phyloP scores from a whole-genome alignment of 768 basidiomycete species.

The Phylloporus sp. region DNA sequence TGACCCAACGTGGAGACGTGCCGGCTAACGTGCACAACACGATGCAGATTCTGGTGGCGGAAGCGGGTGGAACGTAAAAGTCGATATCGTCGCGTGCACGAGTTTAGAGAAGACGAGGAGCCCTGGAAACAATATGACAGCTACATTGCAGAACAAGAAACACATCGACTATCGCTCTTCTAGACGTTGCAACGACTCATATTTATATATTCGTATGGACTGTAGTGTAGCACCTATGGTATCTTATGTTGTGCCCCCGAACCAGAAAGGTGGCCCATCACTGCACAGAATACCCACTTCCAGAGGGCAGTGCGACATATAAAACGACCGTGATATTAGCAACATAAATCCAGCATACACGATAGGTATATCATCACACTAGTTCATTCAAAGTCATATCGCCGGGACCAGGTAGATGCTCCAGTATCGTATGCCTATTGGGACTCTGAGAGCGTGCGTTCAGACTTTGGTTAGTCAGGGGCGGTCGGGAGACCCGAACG shows the following conservation, averaged over 20 bases:
- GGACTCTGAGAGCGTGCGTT: conserved; percentile 23
- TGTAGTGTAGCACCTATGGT: no score
- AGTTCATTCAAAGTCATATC: conserved; percentile 53
- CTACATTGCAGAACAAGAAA: conserved; percentile 12
- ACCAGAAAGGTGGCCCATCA: neutral
- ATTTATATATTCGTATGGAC: no score
- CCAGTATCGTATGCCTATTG: conserved; percentile 22
- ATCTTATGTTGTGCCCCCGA: neutral
- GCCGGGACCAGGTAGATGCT: conserved; percentile 35
- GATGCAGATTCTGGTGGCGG: conserved; percentile 29
- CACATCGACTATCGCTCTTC: conserved; percentile 5
- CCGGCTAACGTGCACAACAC: neutral
- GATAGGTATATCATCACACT: conserved; percentile 19
- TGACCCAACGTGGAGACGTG: neutral
- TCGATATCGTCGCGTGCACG: conserved; percentile 22
- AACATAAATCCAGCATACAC: conserved; percentile 14
- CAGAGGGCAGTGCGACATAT: no score
- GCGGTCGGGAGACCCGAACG: conserved; percentile 41
- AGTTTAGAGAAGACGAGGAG: conserved; percentile 27
- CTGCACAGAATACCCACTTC: no score
- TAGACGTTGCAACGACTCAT: no score
- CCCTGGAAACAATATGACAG: conserved; percentile 28
- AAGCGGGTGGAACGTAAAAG: conserved; percentile 15
- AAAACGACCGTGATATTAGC: conserved; percentile 3
- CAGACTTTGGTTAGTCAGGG: conserved; percentile 41